Base-by-base conservation (phyloP, 805 yeast species). In the Starmerella vaccinii region DNA sequence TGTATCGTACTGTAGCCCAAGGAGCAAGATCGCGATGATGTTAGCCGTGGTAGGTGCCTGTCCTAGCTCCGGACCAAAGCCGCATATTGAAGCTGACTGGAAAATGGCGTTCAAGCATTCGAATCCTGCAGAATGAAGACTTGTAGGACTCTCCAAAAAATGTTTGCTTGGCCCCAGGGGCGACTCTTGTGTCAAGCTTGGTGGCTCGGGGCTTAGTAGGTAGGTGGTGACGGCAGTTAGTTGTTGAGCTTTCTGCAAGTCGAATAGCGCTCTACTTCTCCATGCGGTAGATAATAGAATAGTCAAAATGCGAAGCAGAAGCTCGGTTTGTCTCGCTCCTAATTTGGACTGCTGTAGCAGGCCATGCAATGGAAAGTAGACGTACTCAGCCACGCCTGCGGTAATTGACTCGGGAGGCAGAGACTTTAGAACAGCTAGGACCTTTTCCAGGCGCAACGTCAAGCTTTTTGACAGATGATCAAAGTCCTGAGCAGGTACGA, bases 331-430 rank as follows among this genome's bases (percentile, higher is more conserved):
- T 0, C 71, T 56, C 42, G 74, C 76, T 2, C 74, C 70, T 1
- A 80, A 59, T n/a, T 46, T 43, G 12, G 68, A 71, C 39, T 73
- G 73, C 50, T 75, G 74, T 37, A 82, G 63, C 8, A 82, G 60
- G 49, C 74, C 73, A 1, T 78, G 72, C 2, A 82, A 58, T 0
- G 88, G 87, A 12, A 78, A 72, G 62, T 79, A 80, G 1, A 81
- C 70, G 52, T 80, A 80, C 53, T 81, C 84, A 0, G 82, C 82
- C 18, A 80, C 47, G 7, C 16, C 29, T 6, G 54, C 37, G 2
- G 43, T 32, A 10, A 49, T 13, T 2, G 35, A 30, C 9, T 21
- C 29, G 7, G 32, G 32, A 8, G 45, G 37, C 27, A 37, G 4
- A 2, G 46, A 26, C 12, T 46, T 37, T 16, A 49, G 30, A 6